phyloP scores from a whole-genome alignment of 257 asterid genomes.

The Plectranthus barbatus region DNA sequence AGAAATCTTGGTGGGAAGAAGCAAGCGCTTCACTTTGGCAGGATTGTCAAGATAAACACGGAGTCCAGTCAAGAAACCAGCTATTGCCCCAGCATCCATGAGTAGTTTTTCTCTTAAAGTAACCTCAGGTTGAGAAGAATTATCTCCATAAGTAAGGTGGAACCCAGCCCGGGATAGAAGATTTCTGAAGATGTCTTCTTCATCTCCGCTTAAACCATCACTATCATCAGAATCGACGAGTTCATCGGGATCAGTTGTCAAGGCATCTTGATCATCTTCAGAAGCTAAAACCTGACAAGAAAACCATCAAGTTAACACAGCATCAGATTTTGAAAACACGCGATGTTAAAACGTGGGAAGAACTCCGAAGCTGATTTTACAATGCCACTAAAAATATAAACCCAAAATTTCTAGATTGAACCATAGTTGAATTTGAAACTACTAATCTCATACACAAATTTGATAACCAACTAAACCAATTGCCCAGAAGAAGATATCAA shows the following conservation, averaged over 20 bases:
- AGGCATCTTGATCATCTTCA: constrained; percentile 96
- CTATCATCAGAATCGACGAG: constrained; percentile 92
- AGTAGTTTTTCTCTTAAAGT: constrained; percentile 94
- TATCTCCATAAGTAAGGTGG: constrained; percentile 93
- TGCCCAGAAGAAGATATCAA: neutral
- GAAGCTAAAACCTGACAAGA: constrained; percentile 81
- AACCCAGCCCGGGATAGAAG: constrained; percentile 97
- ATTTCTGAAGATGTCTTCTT: constrained; percentile 91
- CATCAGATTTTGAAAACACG: neutral
- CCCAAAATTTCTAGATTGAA: neutral
- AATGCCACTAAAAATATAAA: neutral
- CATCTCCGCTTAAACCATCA: constrained; percentile 94
- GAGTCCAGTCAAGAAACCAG: constrained; percentile 95
- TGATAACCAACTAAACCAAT: neutral
- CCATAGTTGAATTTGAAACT: neutral
- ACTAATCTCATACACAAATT: neutral
- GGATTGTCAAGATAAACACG: constrained; percentile 99
- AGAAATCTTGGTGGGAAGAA: constrained; percentile 89
- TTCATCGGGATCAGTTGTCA: constrained; percentile 96
- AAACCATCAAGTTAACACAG: constrained; percentile 3
- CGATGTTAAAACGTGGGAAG: neutral
- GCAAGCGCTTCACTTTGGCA: constrained; percentile 91
- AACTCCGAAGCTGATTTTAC: neutral
- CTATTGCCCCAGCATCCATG: constrained; percentile 98
- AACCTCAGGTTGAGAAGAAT: constrained; percentile 86